These are phyloP conservation scores for Penicillium sumatraense DNA, from an alignment of 2,329 filamentous ascomycete species.

Conservation along the genomic window DNA sequence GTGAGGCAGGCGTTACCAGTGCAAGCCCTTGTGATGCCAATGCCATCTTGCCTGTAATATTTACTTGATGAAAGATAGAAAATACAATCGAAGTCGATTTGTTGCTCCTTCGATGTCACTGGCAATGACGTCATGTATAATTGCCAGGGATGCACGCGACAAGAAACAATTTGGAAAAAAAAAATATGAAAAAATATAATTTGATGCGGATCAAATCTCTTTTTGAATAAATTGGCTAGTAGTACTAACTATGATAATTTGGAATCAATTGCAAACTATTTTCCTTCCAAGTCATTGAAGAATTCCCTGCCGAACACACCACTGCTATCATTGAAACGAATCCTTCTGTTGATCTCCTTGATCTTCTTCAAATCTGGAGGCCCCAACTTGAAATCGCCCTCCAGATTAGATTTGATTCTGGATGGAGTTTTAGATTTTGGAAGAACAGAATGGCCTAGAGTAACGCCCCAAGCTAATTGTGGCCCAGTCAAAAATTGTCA, in stretches of 20 bases:
- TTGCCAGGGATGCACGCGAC: too few relatives aligned
- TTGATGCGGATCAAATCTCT: too few relatives aligned
- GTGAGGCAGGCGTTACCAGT: slow-evolving; percentile 60
- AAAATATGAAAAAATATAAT: too few relatives aligned
- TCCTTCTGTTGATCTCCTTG: slow-evolving; percentile 39
- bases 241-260: too few relatives aligned
- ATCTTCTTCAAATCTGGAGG: slow-evolving; percentile 58
- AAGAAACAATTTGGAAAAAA: too few relatives aligned
- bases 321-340: slow-evolving; percentile 23
- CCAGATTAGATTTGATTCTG: slow-evolving; percentile 39
- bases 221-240: too few relatives aligned
- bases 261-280: too few relatives aligned
- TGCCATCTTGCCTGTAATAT: slow-evolving; percentile 7
- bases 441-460: slow-evolving; percentile 49
- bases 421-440: slow-evolving; percentile 47
- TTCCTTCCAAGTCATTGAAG: slow-evolving; percentile 21
- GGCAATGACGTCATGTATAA: too few relatives aligned
- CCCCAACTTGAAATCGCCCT: slow-evolving; percentile 59
- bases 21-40: slow-evolving; percentile 30
- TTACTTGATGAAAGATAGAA: not conserved
- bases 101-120: not conserved
- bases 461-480: slow-evolving; percentile 54
- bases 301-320: slow-evolving; percentile 18
- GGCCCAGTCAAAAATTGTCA: too few relatives aligned
- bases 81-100: too few relatives aligned